phyloP scores from a whole-genome alignment of 768 basidiomycete genomes.

The Leccinum variicolor region DNA sequence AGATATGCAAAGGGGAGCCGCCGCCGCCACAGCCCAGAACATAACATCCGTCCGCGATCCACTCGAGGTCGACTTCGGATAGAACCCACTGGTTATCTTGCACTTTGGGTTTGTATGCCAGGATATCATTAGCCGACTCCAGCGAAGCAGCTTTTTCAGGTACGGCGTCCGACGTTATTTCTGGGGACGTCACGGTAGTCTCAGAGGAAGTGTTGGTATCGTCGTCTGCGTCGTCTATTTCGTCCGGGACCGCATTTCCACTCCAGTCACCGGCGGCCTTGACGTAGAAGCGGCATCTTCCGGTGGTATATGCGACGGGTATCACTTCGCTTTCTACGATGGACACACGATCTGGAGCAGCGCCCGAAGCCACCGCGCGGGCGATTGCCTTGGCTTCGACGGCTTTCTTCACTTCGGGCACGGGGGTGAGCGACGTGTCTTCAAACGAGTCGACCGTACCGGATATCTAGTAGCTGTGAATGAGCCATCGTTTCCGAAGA shows the following conservation, averaged over 20 bases:
- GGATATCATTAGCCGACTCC: conserved; percentile 24
- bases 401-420: conserved; percentile 30
- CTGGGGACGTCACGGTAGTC: background rate
- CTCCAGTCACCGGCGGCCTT: conserved; percentile 56
- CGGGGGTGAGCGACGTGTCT: conserved; percentile 34
- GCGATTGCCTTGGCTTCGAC: conserved; percentile 40
- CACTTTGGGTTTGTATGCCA: conserved; percentile 37
- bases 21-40: conserved; percentile 64
- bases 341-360: conserved; percentile 38
- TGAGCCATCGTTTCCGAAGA: conserved; percentile 1
- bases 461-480: conserved; percentile 35
- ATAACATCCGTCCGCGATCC: conserved; percentile 61
- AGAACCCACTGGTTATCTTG: conserved; percentile 42
- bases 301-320: conserved; percentile 37
- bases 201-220: conserved; percentile 1
- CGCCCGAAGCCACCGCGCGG: conserved; percentile 44
- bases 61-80: conserved; percentile 49
- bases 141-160: conserved; percentile 14
- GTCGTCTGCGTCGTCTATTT: conserved; percentile 15
- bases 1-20: conserved; percentile 52
- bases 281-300: conserved; percentile 46
- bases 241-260: conserved; percentile 22
- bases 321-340: conserved; percentile 56
- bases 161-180: conserved; percentile 1
- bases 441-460: conserved; percentile 45